Evolutionary conservation across 192 early-diverging fungal genomes (phyloP).

Genomic region (Coemansia sp.): DNA sequence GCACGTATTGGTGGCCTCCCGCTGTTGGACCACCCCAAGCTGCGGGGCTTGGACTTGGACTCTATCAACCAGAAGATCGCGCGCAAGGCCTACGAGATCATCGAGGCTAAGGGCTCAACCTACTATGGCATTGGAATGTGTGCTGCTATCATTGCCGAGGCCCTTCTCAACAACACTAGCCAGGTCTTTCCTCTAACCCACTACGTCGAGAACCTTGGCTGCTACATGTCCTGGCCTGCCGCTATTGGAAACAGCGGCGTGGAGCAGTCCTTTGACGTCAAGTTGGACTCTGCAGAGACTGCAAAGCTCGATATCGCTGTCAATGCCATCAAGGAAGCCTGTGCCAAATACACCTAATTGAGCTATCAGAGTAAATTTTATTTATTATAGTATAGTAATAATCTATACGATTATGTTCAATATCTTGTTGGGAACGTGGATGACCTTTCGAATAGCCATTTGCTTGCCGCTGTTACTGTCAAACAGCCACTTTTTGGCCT

Average conservation of each 20-base stretch:
- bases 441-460: slow-evolving; percentile 53
- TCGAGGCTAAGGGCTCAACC: slow-evolving; percentile 83
- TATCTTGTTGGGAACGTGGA: slow-evolving; percentile 69
- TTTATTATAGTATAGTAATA: neutral
- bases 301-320: slow-evolving; percentile 61
- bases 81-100: slow-evolving; percentile 82
- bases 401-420: slow-evolving; percentile 70
- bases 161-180: slow-evolving; percentile 70
- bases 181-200: slow-evolving; percentile 73
- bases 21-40: slow-evolving; percentile 64
- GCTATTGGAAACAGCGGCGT: slow-evolving; percentile 76
- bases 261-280: slow-evolving; percentile 69
- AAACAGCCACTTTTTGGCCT: slow-evolving; percentile 60
- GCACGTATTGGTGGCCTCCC: slow-evolving; percentile 73
- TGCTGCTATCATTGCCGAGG: slow-evolving; percentile 67
- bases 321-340: slow-evolving; percentile 58
- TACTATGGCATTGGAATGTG: slow-evolving; percentile 87
- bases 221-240: slow-evolving; percentile 77
- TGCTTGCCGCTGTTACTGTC: slow-evolving; percentile 31
- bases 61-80: slow-evolving; percentile 62
- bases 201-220: slow-evolving; percentile 64
- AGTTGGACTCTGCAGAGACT: slow-evolving; percentile 63
- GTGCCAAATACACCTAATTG: slow-evolving; percentile 53
- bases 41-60: slow-evolving; percentile 62
- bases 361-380: neutral